Evolutionary conservation across 345 rosid genomes (phyloP), one percentile per base, ranked within the genome.

Genomic region (Crucihimalaya himalaica): DNA sequence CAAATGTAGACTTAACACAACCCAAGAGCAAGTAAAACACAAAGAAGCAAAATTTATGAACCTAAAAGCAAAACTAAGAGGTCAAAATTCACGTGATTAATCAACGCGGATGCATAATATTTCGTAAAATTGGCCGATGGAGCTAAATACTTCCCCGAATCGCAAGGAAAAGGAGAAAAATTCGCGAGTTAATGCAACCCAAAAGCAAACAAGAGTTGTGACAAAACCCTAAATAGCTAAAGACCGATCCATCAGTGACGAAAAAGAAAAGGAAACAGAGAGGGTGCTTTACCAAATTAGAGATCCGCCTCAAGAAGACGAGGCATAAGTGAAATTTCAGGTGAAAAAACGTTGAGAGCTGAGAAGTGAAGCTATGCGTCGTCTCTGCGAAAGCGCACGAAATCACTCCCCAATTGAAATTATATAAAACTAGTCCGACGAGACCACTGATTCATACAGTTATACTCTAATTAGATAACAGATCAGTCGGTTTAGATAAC

Each of bases 191-290:
- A 21, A 50, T 11, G 55, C 3, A 52, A 25, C 32, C 18, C 32
- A 50, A 4, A 50, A 21, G 39, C 11, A 50, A 60, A 60, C 12
- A 21, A 21, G 65, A 34, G 28, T 34, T 12, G 27, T 19, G 14
- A 19, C 65, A 15, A 61, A 61, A 61, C 66, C 66, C 66, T 40
- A 61, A 40, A 60, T 12, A 40, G 50, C 50, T 40, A 40, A 60
- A 40, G 3, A 61, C 25, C 32, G 50, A 61, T 61, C 50, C 51
- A 61, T 61, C 51, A 21, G 31, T 9, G 15, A 16, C 6, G 46
- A 58, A 34, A 9, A 34, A 32, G 35, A 54, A n/a, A 18, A 25
- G 16, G 43, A 56, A 32, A 19, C 10, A 37, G 31, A 59, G 29
- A 37, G 63, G 16, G 65, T 13, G 12, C 1, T 59, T 35, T 12